A percentile compares a stretch with the other conserved stretches of the same genome.
Conservation (phyloP, 2,329 filamentous ascomycete species). For the Periconia sp. region DNA sequence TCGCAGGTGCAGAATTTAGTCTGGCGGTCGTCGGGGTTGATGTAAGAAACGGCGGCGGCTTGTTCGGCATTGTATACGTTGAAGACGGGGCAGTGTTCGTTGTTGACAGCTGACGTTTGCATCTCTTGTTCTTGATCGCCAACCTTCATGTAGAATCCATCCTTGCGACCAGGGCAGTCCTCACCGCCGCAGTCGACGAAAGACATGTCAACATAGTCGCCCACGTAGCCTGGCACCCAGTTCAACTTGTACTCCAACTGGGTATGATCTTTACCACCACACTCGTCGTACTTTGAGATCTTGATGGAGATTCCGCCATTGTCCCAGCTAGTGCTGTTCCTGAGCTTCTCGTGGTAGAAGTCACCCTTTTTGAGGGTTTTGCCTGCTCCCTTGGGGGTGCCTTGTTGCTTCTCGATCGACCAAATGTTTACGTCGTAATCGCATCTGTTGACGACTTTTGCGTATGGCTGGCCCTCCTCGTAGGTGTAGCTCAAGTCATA, state of each 20-base stretch:
- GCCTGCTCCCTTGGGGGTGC: slow-evolving; percentile 21
- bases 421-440: slow-evolving; percentile 45
- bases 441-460: slow-evolving; percentile 47
- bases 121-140: slow-evolving; percentile 24
- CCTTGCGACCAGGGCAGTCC: slow-evolving; percentile 40
- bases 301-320: slow-evolving; percentile 47
- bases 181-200: slow-evolving; percentile 41
- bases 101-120: slow-evolving; percentile 21
- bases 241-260: slow-evolving; percentile 48
- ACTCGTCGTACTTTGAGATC: slow-evolving; percentile 40
- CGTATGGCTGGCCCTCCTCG: slow-evolving; percentile 22
- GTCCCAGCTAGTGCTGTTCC: slow-evolving; percentile 15
- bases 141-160: slow-evolving; percentile 41
- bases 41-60: slow-evolving; percentile 39
- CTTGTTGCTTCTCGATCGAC: slow-evolving; percentile 41
- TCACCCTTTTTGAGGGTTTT: slow-evolving; percentile 35
- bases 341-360: slow-evolving; percentile 41
- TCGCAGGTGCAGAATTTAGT: slow-evolving; percentile 39
- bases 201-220: slow-evolving; percentile 47
- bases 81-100: slow-evolving; percentile 41
- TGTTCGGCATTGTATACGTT: slow-evolving; percentile 25
- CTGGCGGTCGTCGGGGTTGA: slow-evolving; percentile 37
- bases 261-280: slow-evolving; percentile 36
- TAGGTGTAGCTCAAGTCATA: slow-evolving; percentile 15
- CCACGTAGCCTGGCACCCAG: slow-evolving; percentile 12